A percentile compares a stretch with the other conserved stretches of the same genome.
Evolutionary conservation across 768 basidiomycete species (phyloP).

Genomic region (Boletus huronensis): DNA sequence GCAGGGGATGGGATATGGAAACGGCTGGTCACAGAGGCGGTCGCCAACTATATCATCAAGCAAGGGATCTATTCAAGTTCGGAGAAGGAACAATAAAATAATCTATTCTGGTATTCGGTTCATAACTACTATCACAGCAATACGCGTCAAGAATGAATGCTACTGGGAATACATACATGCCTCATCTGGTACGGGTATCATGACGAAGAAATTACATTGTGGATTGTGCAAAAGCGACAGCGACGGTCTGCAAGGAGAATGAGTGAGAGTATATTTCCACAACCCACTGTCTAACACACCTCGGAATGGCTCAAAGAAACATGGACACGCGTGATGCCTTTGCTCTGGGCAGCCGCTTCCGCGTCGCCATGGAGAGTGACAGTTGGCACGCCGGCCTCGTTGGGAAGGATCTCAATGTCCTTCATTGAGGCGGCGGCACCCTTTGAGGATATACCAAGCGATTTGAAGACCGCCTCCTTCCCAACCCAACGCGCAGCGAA

Average conservation of each 20-base stretch:
- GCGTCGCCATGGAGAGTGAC: constrained; percentile 81
- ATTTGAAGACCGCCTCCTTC: constrained; percentile 98
- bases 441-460: constrained; percentile 82
- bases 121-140: not conserved
- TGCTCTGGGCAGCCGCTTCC: constrained; percentile 61
- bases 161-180: constrained; percentile 2
- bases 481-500: constrained; percentile 97
- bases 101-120: constrained; percentile 12
- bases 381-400: constrained; percentile 72
- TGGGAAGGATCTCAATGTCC: constrained; percentile 92
- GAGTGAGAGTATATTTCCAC: constrained; percentile 10
- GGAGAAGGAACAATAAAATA: constrained; percentile 1
- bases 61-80: constrained; percentile 41
- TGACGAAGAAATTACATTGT: constrained; percentile 21
- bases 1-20: constrained; percentile 40
- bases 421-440: constrained; percentile 95
- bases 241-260: constrained; percentile 55
- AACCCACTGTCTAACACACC: constrained; percentile 42
- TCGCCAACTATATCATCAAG: constrained; percentile 51
- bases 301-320: constrained; percentile 93
- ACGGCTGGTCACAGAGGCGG: constrained; percentile 40
- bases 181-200: constrained; percentile 1
- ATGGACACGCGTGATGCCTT: constrained; percentile 70
- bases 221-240: constrained; percentile 86
- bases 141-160: not conserved